Evolutionary conservation across 139 green algal species (phyloP).

Genomic region (Tetradesmus lagerheimii): DNA sequence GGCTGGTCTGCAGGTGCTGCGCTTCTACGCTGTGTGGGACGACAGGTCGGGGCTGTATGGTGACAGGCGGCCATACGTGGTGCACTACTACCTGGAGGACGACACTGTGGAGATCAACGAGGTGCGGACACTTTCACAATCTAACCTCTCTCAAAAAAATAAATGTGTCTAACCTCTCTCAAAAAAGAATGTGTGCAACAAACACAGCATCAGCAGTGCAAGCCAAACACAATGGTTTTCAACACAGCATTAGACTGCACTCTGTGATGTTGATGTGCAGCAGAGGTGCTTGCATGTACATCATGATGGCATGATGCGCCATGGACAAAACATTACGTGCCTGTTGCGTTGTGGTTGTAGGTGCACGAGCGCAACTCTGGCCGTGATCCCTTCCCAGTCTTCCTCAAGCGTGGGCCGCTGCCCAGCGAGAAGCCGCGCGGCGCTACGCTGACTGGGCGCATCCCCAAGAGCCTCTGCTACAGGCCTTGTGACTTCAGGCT

Average conservation of each 20-base stretch:
- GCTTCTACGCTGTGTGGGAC: constrained; percentile 88
- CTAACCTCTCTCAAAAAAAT: no score
- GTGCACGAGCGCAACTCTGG: constrained; percentile 84
- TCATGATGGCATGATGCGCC: no score
- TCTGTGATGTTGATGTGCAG: no score
- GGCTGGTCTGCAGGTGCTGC: constrained; percentile 46
- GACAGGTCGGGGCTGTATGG: constrained; percentile 83
- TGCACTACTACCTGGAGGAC: constrained; percentile 96
- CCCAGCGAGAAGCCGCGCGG: constrained; percentile 56
- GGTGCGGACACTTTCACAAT: no score
- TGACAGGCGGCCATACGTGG: constrained; percentile 82
- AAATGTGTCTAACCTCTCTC: no score
- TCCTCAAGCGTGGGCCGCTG: constrained; percentile 85
- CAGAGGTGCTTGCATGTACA: no score
- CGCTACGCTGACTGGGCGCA: constrained; percentile 42
- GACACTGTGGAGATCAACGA: constrained; percentile 95
- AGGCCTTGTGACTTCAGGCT: constrained; percentile 84
- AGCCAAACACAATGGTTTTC: no score
- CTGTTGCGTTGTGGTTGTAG: neutral
- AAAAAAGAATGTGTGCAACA: no score
- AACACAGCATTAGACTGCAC: no score
- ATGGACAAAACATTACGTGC: no score
- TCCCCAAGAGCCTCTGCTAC: constrained; percentile 73
- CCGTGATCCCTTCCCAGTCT: constrained; percentile 87
- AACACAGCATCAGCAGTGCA: no score